Base-by-base conservation (phyloP, 352 stramenopile genomes). In the Phytophthora macrochlamydospora region DNA sequence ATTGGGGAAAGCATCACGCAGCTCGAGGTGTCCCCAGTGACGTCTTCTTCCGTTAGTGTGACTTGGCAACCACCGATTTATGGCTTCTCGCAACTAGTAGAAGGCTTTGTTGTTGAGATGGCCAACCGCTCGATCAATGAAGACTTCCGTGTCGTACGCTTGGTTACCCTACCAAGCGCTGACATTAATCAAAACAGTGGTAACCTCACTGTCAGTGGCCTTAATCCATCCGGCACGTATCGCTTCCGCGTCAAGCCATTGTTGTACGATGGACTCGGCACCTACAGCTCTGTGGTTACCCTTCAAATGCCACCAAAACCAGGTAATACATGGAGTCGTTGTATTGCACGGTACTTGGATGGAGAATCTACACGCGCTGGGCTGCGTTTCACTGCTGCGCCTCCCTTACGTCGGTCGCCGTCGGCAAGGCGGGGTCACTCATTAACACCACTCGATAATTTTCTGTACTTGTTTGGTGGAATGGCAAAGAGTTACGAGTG, bases 401-500 rank as follows among this genome's bases (percentile, higher is more conserved):
- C 54, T 5, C 78, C 83, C 0, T 51, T 78, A 29, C 63, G 71
- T 5, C 57, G 71, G 1, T 44, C 81, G 0, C 85, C 85, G 7
- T 93, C 85, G 2, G 71, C 79, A 12, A 74, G 85, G 14, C 81
- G 85, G 14, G 85, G 85, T 12, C 85, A 93, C 50, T 78, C 81
- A 13, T 69, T 91, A 31, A 81, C 78, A 7, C 63, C 69, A 5
- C 53, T 91, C 31, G 79, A 76, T 28, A 65, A 78, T 51, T 82
- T 69, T 18, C 24, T 89, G 9, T 92, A 87, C 51, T 58, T 93
- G 30, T 93, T 92, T 71, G 85, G 85, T 30, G 85, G 85, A 4
- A 76, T 79, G 18, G 71, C 69, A 3, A 70, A 67, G n/a, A 86
- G 85, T 2, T 92, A 91, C 49, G 58, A 71, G 13, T 92, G 85